Evolutionary conservation across 768 basidiomycete genomes (phyloP).

Genomic region (Terana coerulea): DNA sequence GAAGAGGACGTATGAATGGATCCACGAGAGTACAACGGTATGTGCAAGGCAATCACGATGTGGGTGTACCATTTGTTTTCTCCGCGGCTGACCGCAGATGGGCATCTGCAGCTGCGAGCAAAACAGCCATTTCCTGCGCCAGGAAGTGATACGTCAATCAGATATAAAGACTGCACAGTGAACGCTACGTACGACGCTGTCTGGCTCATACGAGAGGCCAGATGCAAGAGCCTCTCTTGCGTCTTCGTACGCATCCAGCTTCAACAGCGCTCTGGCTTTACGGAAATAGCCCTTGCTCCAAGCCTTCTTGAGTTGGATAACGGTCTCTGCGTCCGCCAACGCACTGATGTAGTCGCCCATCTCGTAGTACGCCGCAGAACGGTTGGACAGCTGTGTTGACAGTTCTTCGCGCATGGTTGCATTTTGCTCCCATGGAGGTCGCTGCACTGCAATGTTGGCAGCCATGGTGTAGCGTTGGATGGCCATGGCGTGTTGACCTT

Average conservation of each 20-base stretch:
- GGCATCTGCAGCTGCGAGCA: neutral
- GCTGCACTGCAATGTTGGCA: constrained; percentile 68
- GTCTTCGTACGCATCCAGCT: constrained; percentile 62
- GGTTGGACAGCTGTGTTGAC: constrained; percentile 85
- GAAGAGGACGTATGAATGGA: neutral
- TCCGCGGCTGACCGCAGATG: neutral
- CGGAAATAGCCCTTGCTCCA: constrained; percentile 98
- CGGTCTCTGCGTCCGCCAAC: constrained; percentile 86
- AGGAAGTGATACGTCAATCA: neutral
- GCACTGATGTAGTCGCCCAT: constrained; percentile 72
- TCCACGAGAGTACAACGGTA: neutral
- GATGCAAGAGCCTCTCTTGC: constrained; percentile 79
- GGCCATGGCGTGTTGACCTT: constrained; percentile 63
- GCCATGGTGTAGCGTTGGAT: constrained; percentile 78
- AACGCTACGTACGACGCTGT: constrained; percentile 43
- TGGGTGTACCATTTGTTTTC: neutral
- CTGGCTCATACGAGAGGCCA: constrained; percentile 82
- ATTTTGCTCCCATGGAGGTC: constrained; percentile 89
- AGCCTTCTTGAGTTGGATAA: constrained; percentile 75
- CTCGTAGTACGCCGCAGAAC: constrained; percentile 83
- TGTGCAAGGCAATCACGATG: constrained; percentile 1
- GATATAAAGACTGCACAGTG: no score
- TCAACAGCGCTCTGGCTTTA: constrained; percentile 84
- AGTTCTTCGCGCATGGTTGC: constrained; percentile 85
- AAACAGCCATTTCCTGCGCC: constrained; percentile 1